A percentile compares a stretch with the other conserved stretches of the same genome.
These are phyloP conservation scores for Gnaphalium uliginosum DNA, from an alignment of 129 eudicot genomes.

Conservation along the genomic window DNA sequence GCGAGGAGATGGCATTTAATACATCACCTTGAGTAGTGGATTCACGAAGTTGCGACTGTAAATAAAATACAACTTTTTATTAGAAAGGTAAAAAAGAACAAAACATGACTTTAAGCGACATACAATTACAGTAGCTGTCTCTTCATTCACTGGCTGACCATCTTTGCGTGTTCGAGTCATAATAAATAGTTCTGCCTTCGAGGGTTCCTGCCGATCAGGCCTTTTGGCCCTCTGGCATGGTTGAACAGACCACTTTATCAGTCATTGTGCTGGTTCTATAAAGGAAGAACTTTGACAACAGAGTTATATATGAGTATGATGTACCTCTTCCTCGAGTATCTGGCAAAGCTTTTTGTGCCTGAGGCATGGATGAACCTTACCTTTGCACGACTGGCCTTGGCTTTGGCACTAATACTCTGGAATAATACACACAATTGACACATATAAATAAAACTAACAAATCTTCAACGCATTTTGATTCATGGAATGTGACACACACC, in stretches of 20 bases:
- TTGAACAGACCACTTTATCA: conserved; percentile 7
- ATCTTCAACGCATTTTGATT: background rate
- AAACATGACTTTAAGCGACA: background rate
- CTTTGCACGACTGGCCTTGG: conserved; percentile 49
- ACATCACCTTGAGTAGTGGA: conserved; percentile 27
- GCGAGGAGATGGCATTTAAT: conserved; percentile 29
- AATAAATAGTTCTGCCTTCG: conserved; percentile 53
- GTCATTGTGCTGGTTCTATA: conserved; percentile 7
- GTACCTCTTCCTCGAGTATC: conserved; percentile 50
- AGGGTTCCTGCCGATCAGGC: conserved; percentile 59
- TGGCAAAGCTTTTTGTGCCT: conserved; percentile 60
- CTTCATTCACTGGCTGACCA: conserved; percentile 63
- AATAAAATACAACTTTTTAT: conserved; percentile 6
- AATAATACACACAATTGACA: background rate
- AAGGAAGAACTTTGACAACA: background rate
- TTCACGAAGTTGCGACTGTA: conserved; percentile 50
- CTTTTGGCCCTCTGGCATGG: conserved; percentile 42
- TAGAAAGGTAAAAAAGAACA: background rate
- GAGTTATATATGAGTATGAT: background rate
- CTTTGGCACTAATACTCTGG: conserved; percentile 50
- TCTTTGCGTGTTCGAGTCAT: conserved; percentile 56
- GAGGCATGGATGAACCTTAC: conserved; percentile 42
- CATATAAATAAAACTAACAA: background rate
- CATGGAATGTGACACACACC: conserved; percentile 29
- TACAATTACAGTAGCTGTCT: conserved; percentile 52